These are phyloP conservation scores for Umbellularia californica DNA, from an alignment of 164 flowering plant genomes.

Conservation along the genomic window DNA sequence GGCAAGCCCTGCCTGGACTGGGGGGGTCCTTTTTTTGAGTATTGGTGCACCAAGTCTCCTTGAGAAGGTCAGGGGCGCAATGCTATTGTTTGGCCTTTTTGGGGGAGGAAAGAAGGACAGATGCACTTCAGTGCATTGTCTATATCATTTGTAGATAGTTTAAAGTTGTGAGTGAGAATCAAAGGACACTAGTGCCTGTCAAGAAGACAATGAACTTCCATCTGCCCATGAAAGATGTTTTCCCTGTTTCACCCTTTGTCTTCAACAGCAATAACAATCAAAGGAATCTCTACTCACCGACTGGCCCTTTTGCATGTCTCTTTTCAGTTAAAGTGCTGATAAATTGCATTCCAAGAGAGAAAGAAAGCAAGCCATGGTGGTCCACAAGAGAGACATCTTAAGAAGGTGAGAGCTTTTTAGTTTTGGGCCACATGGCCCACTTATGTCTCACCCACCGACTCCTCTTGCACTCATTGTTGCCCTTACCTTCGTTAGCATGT, in stretches of 20 bases:
- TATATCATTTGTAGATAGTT: neutral
- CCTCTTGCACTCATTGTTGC: neutral
- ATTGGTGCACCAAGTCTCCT: no score
- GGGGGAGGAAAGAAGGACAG: no score
- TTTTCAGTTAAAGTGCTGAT: neutral
- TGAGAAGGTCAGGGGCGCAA: no score
- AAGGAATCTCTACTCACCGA: neutral
- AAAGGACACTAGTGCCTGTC: neutral
- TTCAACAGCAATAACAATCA: neutral
- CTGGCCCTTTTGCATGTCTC: neutral
- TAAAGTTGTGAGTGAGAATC: neutral
- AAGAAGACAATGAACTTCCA: neutral
- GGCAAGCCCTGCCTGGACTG: no score
- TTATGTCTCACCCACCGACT: neutral
- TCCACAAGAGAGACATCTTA: neutral
- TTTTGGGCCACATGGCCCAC: neutral
- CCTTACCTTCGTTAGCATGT: no score
- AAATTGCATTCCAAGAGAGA: neutral
- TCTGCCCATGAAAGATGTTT: neutral
- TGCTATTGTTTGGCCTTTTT: no score
- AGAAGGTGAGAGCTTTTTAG: neutral
- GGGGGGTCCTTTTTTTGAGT: no score
- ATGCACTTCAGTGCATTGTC: no score
- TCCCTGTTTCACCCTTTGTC: neutral
- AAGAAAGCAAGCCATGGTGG: neutral